Evolutionary conservation across 2,329 filamentous ascomycete genomes (phyloP), one percentile per base, ranked within the genome.

Genomic region (Metarhizium brunneum): DNA sequence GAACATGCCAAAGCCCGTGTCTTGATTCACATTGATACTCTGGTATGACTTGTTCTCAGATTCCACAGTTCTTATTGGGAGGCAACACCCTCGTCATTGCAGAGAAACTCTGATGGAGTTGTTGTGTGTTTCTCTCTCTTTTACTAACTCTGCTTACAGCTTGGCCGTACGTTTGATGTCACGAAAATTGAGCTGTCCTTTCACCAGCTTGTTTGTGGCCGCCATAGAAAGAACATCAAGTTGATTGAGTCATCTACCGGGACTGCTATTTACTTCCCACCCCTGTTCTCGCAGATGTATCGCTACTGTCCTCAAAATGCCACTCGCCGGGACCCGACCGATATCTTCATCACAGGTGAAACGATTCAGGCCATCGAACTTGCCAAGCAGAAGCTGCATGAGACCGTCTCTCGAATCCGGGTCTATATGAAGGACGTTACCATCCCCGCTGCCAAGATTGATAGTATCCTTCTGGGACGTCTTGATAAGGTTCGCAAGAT

Each of bases 401-500:
- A 97, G 61, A 77, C 95, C 43, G 87, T 95, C 36, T 79, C 84
- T 65, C 84, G 85, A 32, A 89, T 90, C 47, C 90, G 94, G 66
- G 82, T 92, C 42, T 92, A 86, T 63, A 86, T 95, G 66, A 99
- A 99, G 73, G 92, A 96, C 68, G 90, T 95, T 47, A 84, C 88
- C 61, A 87, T 99, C 57, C 88, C 92, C 50, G 83, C 90, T 36
- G 88, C 88, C 69, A 99, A 99, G 75, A 90, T 97, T 60, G 94
- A 99, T 71, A 95, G 87, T 68, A 92, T 99, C 63, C 72, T 99
- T 57, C 83, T 97, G 40, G 88, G 88, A 64, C 87, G 94, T 30
- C 79, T 97, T 64, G 92, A 97, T 72, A 97, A 97, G 72, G 90
- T 99, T 57, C 90, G 92, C 66, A 96, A 96, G 77, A 96, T 99